Evolutionary conservation across 192 early-diverging fungal genomes (phyloP), one percentile per base, ranked within the genome.

Genomic region (Entomortierella parvispora): DNA sequence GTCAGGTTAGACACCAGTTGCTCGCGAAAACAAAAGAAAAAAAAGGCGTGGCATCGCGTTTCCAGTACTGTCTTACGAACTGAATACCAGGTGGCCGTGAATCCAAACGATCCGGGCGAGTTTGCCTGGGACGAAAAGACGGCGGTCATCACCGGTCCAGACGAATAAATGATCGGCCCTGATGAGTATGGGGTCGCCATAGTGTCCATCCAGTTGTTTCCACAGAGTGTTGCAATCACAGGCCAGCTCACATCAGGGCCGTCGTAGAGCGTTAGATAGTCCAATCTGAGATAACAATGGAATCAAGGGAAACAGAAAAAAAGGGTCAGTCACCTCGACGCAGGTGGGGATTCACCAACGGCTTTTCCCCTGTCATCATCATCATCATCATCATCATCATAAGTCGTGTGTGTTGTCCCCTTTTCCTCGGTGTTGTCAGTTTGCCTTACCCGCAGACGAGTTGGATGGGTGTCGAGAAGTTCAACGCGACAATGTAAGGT

Each of bases 261-360:
- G 47, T 80, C 79, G 42, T 80, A 80, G 10, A 80, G 10, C 25
- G 70, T 62, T 33, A 80, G 43, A 14, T 61, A 72, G 40, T 80
- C 79, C 12, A 67, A 43, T 12, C 79, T 80, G 37, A 40, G 37
- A 40, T 5, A n/a, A 40, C 12, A 1, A 45, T 5, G 15, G n/a
- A 25, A 59, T 10, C 42, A 29, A 49, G 22, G 47, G 20, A 42
- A 25, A 53, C 4, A 6, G 18, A 46, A 25, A 59, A 4, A 18
- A 26, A 22, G 58, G 42, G 58, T 15, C 20, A 22, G 22, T 28
- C 43, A 3, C 17, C 6, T n/a, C 20, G 14, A 0, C 17, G 1
- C 10, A 5, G 32, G 2, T 1, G 37, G 12, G 11, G 0, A 11
- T 4, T 44, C 43, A 44, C 43, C 8, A 49, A n/a, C n/a, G n/a